phyloP scores from a whole-genome alignment of 441 rosid genomes.

The Daphne laureola region DNA sequence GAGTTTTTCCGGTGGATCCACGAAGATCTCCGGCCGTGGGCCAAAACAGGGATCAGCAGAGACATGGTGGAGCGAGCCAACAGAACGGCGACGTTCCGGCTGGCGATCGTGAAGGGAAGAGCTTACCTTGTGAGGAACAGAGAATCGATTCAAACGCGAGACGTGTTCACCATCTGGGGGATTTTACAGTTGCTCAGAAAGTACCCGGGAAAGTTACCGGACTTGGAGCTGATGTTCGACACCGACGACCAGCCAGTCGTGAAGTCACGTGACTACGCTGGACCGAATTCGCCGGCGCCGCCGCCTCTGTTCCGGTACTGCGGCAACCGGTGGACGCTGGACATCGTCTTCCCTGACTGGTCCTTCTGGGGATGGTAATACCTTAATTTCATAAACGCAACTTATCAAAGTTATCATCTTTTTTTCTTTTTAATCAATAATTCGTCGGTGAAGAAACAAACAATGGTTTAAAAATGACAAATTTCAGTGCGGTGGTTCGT shows the following conservation, averaged over 20 bases:
- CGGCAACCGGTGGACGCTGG: slow-evolving; percentile 45
- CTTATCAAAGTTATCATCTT: background rate
- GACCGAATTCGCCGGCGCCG: slow-evolving; percentile 19
- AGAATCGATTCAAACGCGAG: slow-evolving; percentile 52
- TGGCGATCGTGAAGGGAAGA: slow-evolving; percentile 40
- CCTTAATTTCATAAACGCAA: background rate
- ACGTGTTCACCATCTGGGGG: slow-evolving; percentile 66
- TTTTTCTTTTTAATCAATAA: background rate
- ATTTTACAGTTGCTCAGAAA: slow-evolving; percentile 57
- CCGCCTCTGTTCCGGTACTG: slow-evolving; percentile 66
- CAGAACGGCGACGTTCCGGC: slow-evolving; percentile 49
- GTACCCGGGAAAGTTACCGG: slow-evolving; percentile 71
- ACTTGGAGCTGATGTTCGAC: slow-evolving; percentile 75
- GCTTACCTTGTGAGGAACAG: slow-evolving; percentile 47
- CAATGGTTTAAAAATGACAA: too few species aligned
- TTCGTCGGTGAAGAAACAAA: too few species aligned
- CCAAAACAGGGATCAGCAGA: slow-evolving; percentile 47
- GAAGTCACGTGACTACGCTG: slow-evolving; percentile 21
- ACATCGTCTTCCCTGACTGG: slow-evolving; percentile 77
- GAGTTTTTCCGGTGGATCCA: slow-evolving; percentile 75
- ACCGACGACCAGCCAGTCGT: slow-evolving; percentile 55
- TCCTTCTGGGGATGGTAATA: slow-evolving; percentile 81
- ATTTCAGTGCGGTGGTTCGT: too few species aligned
- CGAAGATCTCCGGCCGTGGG: slow-evolving; percentile 81
- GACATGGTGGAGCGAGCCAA: slow-evolving; percentile 56